Percentiles rank a stretch among this genome's conserved stretches.
Conservation (phyloP, 306 rosid genomes). For the Argentina anserina region DNA sequence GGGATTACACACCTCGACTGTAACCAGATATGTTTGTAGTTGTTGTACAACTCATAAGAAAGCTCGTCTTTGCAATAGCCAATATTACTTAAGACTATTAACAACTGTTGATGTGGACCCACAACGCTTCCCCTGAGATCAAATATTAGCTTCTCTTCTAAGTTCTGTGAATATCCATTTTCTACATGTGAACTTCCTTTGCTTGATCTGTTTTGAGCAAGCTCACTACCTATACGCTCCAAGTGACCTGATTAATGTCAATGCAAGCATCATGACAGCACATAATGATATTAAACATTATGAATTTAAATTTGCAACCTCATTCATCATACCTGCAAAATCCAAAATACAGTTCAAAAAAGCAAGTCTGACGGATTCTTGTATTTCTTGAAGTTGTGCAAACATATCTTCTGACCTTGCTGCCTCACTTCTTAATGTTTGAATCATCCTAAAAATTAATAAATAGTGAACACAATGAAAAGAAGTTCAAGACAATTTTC, state of each 20-base stretch:
- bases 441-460: slow-evolving; percentile 66
- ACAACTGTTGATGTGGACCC: slow-evolving; percentile 74
- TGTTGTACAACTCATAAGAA: slow-evolving; percentile 72
- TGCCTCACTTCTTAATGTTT: slow-evolving; percentile 73
- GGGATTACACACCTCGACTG: slow-evolving; percentile 59
- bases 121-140: slow-evolving; percentile 53
- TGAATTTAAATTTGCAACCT: slow-evolving; percentile 19
- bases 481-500: not conserved
- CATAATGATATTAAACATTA: slow-evolving; percentile 11
- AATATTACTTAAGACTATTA: slow-evolving; percentile 84
- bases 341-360: slow-evolving; percentile 90
- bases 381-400: slow-evolving; percentile 82
- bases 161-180: slow-evolving; percentile 68
- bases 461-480: not conserved
- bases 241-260: slow-evolving; percentile 58
- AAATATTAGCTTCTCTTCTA: slow-evolving; percentile 44
- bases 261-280: slow-evolving; percentile 26
- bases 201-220: slow-evolving; percentile 53
- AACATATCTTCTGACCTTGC: slow-evolving; percentile 81
- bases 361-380: slow-evolving; percentile 94
- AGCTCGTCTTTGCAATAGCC: slow-evolving; percentile 98
- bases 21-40: slow-evolving; percentile 79
- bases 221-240: slow-evolving; percentile 70
- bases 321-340: slow-evolving; percentile 80
- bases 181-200: slow-evolving; percentile 52